Conservation (phyloP, 257 asterid species). For the Jaltomata sinuosa region DNA sequence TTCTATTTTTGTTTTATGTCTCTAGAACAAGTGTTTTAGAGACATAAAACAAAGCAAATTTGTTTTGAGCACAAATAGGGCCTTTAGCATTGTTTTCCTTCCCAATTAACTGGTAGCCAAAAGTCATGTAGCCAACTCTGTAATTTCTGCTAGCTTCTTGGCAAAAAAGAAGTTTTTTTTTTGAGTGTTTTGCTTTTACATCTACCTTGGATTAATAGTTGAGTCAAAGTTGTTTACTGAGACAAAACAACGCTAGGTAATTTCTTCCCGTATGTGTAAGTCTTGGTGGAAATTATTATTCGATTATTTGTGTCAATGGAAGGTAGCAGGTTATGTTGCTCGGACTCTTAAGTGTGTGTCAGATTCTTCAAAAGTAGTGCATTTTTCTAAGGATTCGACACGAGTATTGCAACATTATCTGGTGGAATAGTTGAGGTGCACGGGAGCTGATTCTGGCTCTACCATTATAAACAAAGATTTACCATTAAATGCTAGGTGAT, state of each 20-base stretch:
- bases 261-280: not conserved
- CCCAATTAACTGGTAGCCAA: not conserved
- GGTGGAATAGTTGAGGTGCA: too few relatives aligned
- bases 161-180: not conserved
- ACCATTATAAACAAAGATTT: too few relatives aligned
- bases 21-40: not conserved
- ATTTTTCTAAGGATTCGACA: too few relatives aligned
- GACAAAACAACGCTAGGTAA: not conserved
- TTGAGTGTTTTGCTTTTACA: not conserved
- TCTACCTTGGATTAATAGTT: not conserved
- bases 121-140: not conserved
- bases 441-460: too few relatives aligned
- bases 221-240: not conserved
- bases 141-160: not conserved
- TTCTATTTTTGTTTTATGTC: not conserved
- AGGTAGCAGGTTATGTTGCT: too few relatives aligned
- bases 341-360: too few relatives aligned
- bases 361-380: too few relatives aligned
- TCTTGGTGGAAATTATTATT: not conserved
- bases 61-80: not conserved
- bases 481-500: too few relatives aligned
- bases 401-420: too few relatives aligned
- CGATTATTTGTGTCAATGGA: not conserved
- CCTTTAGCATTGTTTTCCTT: not conserved
- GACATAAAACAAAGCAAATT: not conserved